Percentiles rank a stretch among this genome's conserved stretches.
These are phyloP conservation scores for Hondaea fermentalgiana DNA, from an alignment of 108 stramenopile species.

Conservation along the genomic window DNA sequence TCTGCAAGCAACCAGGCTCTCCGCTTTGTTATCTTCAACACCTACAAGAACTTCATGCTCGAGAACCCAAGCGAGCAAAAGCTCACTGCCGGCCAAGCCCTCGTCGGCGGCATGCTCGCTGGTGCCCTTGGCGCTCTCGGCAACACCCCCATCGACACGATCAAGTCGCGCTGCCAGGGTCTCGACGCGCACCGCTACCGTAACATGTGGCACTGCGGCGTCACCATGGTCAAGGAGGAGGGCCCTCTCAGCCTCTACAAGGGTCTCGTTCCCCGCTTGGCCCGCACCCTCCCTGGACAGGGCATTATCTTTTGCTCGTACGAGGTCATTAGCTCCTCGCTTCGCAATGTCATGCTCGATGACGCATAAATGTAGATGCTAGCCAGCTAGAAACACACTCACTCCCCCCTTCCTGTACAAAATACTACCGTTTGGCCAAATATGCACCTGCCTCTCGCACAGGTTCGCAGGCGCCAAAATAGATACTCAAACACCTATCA, in stretches of 20 bases:
- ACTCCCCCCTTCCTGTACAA: no score
- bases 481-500: no score
- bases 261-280: constrained; percentile 72
- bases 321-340: constrained; percentile 13
- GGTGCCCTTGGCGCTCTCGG: constrained; percentile 89
- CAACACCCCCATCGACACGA: constrained; percentile 93
- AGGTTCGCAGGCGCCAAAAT: no score
- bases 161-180: constrained; percentile 96
- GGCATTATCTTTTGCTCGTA: constrained; percentile 24
- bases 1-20: constrained; percentile 93
- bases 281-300: constrained; percentile 15
- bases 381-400: no score
- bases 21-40: constrained; percentile 95
- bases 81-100: constrained; percentile 48
- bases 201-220: constrained; percentile 77
- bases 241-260: constrained; percentile 78
- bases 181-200: constrained; percentile 69
- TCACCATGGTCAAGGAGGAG: constrained; percentile 72
- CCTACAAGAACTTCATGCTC: constrained; percentile 77
- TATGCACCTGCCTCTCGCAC: no score
- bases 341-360: neutral
- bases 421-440: no score
- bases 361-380: neutral
- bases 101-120: constrained; percentile 87
- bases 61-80: neutral